Evolutionary conservation across 495 filamentous ascomycete species (phyloP), one percentile per base, ranked within the genome.

Genomic region (Penicillium pulvis): DNA sequence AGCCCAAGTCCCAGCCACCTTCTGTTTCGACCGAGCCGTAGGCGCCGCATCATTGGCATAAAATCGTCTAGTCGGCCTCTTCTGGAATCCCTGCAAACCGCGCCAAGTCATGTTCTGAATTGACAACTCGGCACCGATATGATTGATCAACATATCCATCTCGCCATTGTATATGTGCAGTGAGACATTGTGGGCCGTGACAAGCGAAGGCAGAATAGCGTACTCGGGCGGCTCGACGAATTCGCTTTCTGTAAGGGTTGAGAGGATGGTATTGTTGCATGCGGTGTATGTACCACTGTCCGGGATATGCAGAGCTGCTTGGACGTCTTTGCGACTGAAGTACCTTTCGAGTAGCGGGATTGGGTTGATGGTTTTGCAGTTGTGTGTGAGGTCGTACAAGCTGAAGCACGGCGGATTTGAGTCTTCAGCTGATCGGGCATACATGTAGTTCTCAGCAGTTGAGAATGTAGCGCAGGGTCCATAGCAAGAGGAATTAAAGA

Each of bases 91-190:
- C 61, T 73, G 71, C 4, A 53, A 63, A 11, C 71, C 70, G 6
- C 47, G 36, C 72, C 59, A 75, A 9, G 60, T 77, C 76, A 80
- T 78, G 49, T 79, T 79, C 59, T 78, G 71, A n/a, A 79, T 62
- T 10, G 58, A 61, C 17, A 78, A 55, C 43, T 78, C 69, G 6
- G 60, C 64, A 8, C 76, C 77, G 28, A 73, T 49, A 59, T 78
- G 72, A 41, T 77, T 79, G 56, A 76, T 57, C 33, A 78, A 44
- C 65, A 78, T 67, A 58, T 79, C 76, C 62, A 68, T 61, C 41
- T 78, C 71, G 17, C 76, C 76, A 24, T 66, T 67, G 52, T 74
- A 79, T 36, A 79, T 44, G 53, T 78, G 72, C 12, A 79, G 60
- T 12, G 67, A 65, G 56, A 77, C 52, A 16, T 73, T 77, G 46